phyloP scores from a whole-genome alignment of 345 rosid species.

The Nasturtium officinale region DNA sequence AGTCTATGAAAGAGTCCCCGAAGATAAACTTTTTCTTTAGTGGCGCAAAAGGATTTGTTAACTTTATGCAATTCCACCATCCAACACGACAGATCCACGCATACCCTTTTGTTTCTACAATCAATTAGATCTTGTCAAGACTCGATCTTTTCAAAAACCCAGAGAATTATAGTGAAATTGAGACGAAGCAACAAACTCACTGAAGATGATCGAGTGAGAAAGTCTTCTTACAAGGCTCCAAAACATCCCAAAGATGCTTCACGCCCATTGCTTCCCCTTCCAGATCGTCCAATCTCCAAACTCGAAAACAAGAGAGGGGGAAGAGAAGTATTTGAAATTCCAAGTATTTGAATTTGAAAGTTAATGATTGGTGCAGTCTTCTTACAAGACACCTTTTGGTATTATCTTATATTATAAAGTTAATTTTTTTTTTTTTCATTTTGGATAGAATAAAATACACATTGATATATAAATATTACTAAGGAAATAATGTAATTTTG shows the following conservation, averaged over 20 bases:
- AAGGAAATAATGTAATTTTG: background rate
- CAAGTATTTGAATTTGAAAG: constrained; percentile 14
- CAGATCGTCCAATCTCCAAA: background rate
- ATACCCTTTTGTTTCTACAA: constrained; percentile 79
- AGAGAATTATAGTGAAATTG: background rate
- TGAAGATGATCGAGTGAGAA: constrained; percentile 82
- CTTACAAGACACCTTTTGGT: background rate
- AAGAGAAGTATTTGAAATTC: constrained; percentile 3
- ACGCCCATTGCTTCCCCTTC: constrained; percentile 63
- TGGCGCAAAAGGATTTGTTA: constrained; percentile 59
- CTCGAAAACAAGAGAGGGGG: background rate
- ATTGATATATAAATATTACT: no score
- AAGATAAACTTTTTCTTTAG: constrained; percentile 63
- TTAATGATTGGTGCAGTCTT: no score
- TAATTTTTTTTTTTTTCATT: no score
- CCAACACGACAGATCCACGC: constrained; percentile 97
- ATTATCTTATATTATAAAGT: no score
- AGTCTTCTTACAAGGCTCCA: constrained; percentile 89
- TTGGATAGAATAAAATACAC: no score
- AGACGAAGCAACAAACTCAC: constrained; percentile 42
- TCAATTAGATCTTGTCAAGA: constrained; percentile 3
- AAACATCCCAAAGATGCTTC: constrained; percentile 81
- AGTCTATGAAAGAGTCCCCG: constrained; percentile 81
- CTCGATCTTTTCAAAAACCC: background rate
- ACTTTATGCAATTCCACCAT: constrained; percentile 81